phyloP scores from a whole-genome alignment of 2,329 filamentous ascomycete genomes.

The Exophiala calicioides region DNA sequence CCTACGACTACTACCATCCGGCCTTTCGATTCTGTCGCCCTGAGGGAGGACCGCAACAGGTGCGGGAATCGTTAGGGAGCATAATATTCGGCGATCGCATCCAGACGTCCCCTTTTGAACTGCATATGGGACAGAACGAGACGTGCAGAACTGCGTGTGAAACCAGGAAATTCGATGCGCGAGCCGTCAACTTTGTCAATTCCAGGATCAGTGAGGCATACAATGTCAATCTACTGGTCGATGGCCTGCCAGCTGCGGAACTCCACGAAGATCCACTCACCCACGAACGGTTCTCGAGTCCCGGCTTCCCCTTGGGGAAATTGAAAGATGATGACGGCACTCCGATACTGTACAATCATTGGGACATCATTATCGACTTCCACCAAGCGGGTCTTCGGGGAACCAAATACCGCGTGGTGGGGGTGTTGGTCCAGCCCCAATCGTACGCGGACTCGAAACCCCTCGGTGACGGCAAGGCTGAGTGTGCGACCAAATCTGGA shows the following conservation, averaged over 20 bases:
- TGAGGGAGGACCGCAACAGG: slow-evolving; percentile 70
- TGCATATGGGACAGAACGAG: slow-evolving; percentile 84
- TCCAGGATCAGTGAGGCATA: slow-evolving; percentile 79
- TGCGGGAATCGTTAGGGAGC: slow-evolving; percentile 88
- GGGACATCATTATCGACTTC: slow-evolving; percentile 90
- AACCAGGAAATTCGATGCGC: slow-evolving; percentile 64
- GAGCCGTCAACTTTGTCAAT: slow-evolving; percentile 77
- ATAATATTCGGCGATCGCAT: slow-evolving; percentile 97
- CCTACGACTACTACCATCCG: slow-evolving; percentile 93
- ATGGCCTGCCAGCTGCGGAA: slow-evolving; percentile 89
- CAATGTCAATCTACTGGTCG: slow-evolving; percentile 92
- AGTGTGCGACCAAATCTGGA: slow-evolving; percentile 57
- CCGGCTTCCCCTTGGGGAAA: slow-evolving; percentile 78
- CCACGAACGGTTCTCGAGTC: slow-evolving; percentile 79
- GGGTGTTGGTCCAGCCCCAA: slow-evolving; percentile 81
- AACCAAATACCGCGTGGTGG: slow-evolving; percentile 81
- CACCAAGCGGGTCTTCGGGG: slow-evolving; percentile 66
- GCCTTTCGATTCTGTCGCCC: slow-evolving; percentile 87
- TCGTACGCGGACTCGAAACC: slow-evolving; percentile 53
- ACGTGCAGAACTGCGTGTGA: slow-evolving; percentile 80
- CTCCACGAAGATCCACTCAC: slow-evolving; percentile 74
- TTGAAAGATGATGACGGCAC: slow-evolving; percentile 56
- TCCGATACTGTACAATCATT: slow-evolving; percentile 84
- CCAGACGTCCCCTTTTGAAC: slow-evolving; percentile 89
- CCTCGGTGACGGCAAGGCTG: slow-evolving; percentile 56